phyloP scores from a whole-genome alignment of 495 filamentous ascomycete genomes.

The Penicillium subrubescens region DNA sequence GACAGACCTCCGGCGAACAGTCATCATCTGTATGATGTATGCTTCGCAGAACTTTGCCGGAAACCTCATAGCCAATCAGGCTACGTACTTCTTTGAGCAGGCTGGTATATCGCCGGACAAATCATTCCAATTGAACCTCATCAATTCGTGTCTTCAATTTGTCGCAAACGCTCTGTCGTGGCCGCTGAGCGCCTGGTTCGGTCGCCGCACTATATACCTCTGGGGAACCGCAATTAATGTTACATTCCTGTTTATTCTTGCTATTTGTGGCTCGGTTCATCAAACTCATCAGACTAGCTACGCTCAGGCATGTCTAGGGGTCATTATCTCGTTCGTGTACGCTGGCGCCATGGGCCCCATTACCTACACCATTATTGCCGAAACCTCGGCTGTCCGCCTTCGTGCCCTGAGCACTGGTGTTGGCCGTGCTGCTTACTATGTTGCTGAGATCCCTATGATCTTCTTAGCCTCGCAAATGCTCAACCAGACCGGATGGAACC shows the following conservation, averaged over 20 bases:
- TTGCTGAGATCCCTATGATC: conserved; percentile 52
- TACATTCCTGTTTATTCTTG: conserved; percentile 37
- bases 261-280: conserved; percentile 46
- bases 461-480: conserved; percentile 52
- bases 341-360: conserved; percentile 46
- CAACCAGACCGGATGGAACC: conserved; percentile 39
- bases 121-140: conserved; percentile 39
- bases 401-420: conserved; percentile 54
- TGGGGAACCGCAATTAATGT: conserved; percentile 43
- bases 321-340: conserved; percentile 55
- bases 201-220: conserved; percentile 51
- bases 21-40: conserved; percentile 63
- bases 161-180: conserved; percentile 34
- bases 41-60: conserved; percentile 43
- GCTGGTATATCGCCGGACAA: conserved; percentile 26
- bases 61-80: conserved; percentile 32
- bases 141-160: conserved; percentile 42
- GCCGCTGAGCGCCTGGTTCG: conserved; percentile 36
- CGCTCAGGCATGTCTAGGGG: conserved; percentile 53
- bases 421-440: conserved; percentile 50
- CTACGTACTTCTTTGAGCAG: conserved; percentile 34
- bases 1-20: conserved; percentile 65
- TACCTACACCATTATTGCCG: conserved; percentile 59
- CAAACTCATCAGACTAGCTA: conserved; percentile 33
- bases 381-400: conserved; percentile 57